phyloP scores from a whole-genome alignment of 2,329 filamentous ascomycete species.

The Colletotrichum spaethianum region DNA sequence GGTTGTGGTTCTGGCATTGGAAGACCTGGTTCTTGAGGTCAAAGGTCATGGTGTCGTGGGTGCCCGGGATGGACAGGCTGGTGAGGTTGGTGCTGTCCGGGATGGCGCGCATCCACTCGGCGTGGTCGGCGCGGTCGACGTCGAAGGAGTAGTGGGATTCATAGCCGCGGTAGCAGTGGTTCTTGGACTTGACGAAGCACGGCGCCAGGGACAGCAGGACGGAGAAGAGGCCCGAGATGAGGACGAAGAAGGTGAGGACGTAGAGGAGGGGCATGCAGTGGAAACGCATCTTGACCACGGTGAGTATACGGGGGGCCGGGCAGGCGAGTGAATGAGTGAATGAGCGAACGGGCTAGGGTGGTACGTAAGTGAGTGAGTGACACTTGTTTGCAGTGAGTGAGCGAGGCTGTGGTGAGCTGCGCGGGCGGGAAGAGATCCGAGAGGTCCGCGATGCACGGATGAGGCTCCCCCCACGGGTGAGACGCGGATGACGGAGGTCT shows the following conservation, averaged over 20 bases:
- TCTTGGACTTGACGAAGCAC: slow-evolving; percentile 44
- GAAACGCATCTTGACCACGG: slow-evolving; percentile 31
- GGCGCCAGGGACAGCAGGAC: slow-evolving; percentile 45
- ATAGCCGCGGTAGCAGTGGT: slow-evolving; percentile 52
- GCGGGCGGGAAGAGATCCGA: slow-evolving; percentile 12
- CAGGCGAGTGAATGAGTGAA: background rate
- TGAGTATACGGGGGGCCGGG: background rate
- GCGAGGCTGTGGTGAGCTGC: background rate
- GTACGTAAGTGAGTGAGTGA: background rate
- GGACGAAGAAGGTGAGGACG: slow-evolving; percentile 41
- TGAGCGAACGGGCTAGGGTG: background rate
- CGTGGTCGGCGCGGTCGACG: slow-evolving; percentile 49
- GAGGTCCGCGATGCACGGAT: slow-evolving; percentile 22
- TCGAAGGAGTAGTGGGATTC: slow-evolving; percentile 60
- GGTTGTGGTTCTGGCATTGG: slow-evolving; percentile 64
- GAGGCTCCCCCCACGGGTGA: slow-evolving; percentile 23
- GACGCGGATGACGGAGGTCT: slow-evolving; percentile 19
- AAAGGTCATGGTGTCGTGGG: slow-evolving; percentile 68
- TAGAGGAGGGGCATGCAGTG: slow-evolving; percentile 41
- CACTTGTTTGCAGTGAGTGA: background rate
- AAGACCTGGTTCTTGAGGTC: slow-evolving; percentile 52
- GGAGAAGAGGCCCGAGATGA: slow-evolving; percentile 44
- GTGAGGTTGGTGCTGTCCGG: slow-evolving; percentile 58
- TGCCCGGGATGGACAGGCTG: slow-evolving; percentile 65
- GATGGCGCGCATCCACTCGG: slow-evolving; percentile 60